Conservation (phyloP, 257 asterid genomes). For the Cinchona pubescens region DNA sequence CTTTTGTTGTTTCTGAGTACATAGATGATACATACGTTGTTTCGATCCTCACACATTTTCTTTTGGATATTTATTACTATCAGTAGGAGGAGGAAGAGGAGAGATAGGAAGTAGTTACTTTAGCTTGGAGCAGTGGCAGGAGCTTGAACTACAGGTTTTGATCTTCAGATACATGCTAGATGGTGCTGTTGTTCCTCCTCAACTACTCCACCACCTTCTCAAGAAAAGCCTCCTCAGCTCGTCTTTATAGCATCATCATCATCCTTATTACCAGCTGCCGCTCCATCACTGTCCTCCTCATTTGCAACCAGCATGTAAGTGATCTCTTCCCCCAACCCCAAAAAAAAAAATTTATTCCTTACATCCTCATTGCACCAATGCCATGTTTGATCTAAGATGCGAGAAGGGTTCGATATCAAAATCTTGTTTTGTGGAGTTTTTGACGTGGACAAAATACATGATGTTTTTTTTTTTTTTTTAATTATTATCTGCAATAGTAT, state of each 20-base stretch:
- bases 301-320: slow-evolving; percentile 68
- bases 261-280: slow-evolving; percentile 37
- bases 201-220: slow-evolving; percentile 68
- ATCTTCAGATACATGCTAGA: slow-evolving; percentile 74
- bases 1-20: background rate
- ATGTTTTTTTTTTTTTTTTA: too few species aligned
- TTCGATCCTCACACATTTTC: background rate
- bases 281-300: slow-evolving; percentile 47
- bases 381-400: background rate
- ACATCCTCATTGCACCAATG: background rate
- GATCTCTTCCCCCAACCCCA: background rate
- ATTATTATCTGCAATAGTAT: too few species aligned
- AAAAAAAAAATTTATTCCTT: too few species aligned
- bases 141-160: slow-evolving; percentile 82
- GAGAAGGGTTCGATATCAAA: background rate
- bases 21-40: background rate
- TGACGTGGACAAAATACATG: background rate
- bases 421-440: background rate
- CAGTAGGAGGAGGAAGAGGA: slow-evolving; percentile 31
- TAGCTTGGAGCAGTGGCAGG: slow-evolving; percentile 91
- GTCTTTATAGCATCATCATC: slow-evolving; percentile 32
- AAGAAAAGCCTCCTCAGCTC: slow-evolving; percentile 59
- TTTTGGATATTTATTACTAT: background rate
- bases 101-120: slow-evolving; percentile 56
- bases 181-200: slow-evolving; percentile 74